Evolutionary conservation across 352 stramenopile species (phyloP).

Genomic region (Thalassiosira mediterranea): DNA sequence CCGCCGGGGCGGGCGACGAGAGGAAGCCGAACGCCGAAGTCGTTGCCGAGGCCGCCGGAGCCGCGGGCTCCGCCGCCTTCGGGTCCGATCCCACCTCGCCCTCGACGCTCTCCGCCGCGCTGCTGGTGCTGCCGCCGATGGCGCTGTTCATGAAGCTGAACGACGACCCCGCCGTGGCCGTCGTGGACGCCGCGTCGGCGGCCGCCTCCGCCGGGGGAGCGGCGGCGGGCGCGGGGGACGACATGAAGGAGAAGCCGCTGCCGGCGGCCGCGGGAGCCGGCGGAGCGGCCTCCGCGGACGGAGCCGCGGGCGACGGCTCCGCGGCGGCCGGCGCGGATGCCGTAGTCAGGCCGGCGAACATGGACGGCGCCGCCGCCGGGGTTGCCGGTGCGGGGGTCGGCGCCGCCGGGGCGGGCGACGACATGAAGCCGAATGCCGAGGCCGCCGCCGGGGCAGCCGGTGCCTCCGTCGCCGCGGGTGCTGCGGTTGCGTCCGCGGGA

Average conservation of each 20-base stretch:
- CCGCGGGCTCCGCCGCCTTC: too few relatives aligned
- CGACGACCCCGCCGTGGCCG: slow-evolving; percentile 27
- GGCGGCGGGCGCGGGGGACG: neutral
- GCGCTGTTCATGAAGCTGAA: slow-evolving; percentile 36
- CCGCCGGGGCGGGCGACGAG: neutral
- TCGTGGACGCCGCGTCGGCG: slow-evolving; percentile 1
- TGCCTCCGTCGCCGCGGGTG: too few relatives aligned
- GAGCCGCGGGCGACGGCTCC: neutral
- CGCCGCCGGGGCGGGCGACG: neutral
- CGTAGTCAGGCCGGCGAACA: slow-evolving; percentile 4
- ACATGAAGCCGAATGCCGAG: too few relatives aligned
- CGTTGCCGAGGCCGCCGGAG: neutral
- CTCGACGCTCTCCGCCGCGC: slow-evolving; percentile 8
- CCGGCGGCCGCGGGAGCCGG: neutral
- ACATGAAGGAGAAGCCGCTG: slow-evolving; percentile 19
- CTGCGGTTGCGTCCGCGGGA: too few relatives aligned
- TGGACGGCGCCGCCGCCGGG: neutral
- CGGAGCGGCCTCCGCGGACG: neutral
- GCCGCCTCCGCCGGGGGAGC: neutral
- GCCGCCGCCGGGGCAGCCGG: too few relatives aligned
- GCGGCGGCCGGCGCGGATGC: neutral
- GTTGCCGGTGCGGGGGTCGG: neutral
- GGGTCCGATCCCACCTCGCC: neutral
- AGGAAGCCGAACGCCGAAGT: neutral
- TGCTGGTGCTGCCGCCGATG: slow-evolving; percentile 2